A percentile compares a stretch with the other conserved stretches of the same genome.
phyloP scores from a whole-genome alignment of 2,329 filamentous ascomycete species.

The Ascochyta lentis region DNA sequence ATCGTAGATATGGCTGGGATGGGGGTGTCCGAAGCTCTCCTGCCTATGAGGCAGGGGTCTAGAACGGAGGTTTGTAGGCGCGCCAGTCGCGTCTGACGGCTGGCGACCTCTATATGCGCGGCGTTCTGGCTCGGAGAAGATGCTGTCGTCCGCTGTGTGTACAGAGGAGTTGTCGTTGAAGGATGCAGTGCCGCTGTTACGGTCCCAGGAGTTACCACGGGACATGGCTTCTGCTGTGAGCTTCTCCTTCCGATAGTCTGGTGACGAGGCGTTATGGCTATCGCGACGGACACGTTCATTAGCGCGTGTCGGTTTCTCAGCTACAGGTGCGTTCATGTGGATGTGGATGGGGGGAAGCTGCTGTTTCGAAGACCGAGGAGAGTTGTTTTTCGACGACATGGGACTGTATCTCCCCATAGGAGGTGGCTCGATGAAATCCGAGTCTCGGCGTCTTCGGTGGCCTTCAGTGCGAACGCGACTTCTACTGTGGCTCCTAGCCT shows the following conservation, averaged over 20 bases:
- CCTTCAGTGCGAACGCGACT: constrained; percentile 19
- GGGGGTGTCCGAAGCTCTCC: constrained; percentile 7
- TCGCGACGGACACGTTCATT: constrained; percentile 17
- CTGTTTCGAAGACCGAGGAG: constrained; percentile 24
- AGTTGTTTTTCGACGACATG: constrained; percentile 22
- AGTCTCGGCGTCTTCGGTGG: constrained; percentile 18
- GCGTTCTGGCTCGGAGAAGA: constrained; percentile 26
- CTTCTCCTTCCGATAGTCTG: constrained; percentile 12
- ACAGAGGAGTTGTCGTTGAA: constrained; percentile 25
- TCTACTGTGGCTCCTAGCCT: constrained; percentile 18
- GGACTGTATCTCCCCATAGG: constrained; percentile 28
- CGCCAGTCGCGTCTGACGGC: constrained; percentile 1
- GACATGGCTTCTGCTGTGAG: constrained; percentile 24
- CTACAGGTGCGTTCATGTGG: constrained; percentile 23
- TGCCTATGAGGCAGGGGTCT: constrained; percentile 5
- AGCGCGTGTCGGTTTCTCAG: constrained; percentile 18
- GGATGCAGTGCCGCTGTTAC: constrained; percentile 32
- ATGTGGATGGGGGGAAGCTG: constrained; percentile 31
- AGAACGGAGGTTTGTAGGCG: neutral
- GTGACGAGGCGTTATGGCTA: constrained; percentile 18
- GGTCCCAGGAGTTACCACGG: constrained; percentile 25
- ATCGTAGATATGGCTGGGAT: constrained; percentile 19
- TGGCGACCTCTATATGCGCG: constrained; percentile 6
- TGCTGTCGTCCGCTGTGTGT: constrained; percentile 28
- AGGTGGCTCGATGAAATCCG: constrained; percentile 21